Conservation (phyloP, 352 stramenopile species). For the Saprolegnia diclina region DNA sequence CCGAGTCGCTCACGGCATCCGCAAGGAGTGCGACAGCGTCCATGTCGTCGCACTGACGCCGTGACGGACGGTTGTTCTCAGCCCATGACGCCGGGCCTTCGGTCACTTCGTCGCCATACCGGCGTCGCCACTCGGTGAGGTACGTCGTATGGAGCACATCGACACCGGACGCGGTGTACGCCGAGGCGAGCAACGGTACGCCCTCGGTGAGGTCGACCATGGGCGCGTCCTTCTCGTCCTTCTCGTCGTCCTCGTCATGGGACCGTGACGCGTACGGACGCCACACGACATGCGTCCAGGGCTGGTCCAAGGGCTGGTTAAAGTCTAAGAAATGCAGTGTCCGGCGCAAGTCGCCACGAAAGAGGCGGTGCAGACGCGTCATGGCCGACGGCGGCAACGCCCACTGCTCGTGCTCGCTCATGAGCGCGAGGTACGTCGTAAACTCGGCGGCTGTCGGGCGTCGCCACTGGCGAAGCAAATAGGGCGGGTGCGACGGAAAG, state of each 20-base stretch:
- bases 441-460: constrained; percentile 58
- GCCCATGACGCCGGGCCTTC: neutral
- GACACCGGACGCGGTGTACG: neutral
- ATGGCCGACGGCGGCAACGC: constrained; percentile 36
- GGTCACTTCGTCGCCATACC: neutral
- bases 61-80: neutral
- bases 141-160: constrained; percentile 9
- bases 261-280: neutral
- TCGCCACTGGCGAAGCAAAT: constrained; percentile 36
- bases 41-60: constrained; percentile 30
- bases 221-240: neutral
- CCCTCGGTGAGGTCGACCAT: neutral
- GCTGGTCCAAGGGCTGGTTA: neutral
- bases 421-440: constrained; percentile 51
- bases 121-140: neutral
- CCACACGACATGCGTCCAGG: neutral
- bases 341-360: constrained; percentile 58
- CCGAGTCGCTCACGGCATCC: constrained; percentile 44
- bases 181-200: neutral
- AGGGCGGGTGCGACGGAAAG: constrained; percentile 49
- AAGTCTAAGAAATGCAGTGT: constrained; percentile 63
- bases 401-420: constrained; percentile 50
- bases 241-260: neutral
- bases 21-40: constrained; percentile 41
- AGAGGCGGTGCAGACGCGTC: constrained; percentile 43